Evolutionary conservation across 148 eudicot genomes (phyloP).

Genomic region (Arbutus unedo): DNA sequence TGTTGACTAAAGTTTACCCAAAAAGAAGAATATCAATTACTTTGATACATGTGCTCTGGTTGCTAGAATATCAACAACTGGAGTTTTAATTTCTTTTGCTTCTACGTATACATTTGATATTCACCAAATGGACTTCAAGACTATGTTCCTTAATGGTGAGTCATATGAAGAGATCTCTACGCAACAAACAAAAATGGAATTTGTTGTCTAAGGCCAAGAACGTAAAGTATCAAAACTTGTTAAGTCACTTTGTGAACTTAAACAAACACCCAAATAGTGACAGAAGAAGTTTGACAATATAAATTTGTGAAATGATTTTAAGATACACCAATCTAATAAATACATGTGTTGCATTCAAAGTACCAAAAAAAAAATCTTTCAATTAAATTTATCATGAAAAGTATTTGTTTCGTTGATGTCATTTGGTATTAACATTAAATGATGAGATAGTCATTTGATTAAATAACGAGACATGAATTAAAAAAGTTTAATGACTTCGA

Average conservation of each 20-base stretch:
- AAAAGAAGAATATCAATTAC: too few relatives aligned
- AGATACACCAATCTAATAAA: too few relatives aligned
- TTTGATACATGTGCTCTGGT: background rate
- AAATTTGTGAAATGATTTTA: background rate
- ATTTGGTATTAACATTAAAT: background rate
- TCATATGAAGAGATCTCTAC: background rate
- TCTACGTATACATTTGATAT: background rate
- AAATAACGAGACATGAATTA: accelerated
- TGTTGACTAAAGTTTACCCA: too few relatives aligned
- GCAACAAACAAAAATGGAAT: background rate
- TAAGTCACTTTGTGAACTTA: background rate
- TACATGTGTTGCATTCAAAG: background rate
- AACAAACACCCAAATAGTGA: background rate
- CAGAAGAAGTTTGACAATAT: too few relatives aligned
- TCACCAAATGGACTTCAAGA: background rate
- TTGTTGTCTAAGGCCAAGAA: background rate
- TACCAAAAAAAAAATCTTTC: background rate
- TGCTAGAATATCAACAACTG: background rate
- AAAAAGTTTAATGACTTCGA: background rate
- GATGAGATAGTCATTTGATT: background rate
- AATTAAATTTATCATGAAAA: background rate
- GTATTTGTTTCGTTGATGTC: background rate
- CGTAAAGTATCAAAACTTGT: background rate
- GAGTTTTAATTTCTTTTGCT: background rate
- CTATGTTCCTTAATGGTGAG: background rate